Percentiles rank a stretch among this genome's conserved stretches.
phyloP scores from a whole-genome alignment of 164 flowering plant genomes.

The Litsea cubeba region DNA sequence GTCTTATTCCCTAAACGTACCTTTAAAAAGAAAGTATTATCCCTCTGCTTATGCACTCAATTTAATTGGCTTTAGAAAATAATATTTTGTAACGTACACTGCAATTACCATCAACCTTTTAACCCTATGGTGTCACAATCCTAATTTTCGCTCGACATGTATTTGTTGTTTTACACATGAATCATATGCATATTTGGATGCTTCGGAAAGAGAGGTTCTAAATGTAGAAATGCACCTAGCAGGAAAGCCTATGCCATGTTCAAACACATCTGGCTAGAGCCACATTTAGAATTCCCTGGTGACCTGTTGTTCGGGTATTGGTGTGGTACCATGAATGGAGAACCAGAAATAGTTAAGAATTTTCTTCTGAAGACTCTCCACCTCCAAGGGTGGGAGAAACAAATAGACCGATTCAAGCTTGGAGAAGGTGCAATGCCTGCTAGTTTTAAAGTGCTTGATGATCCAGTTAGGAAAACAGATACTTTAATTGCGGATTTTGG shows the following conservation, averaged over 20 bases:
- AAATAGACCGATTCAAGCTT: slow-evolving; percentile 29
- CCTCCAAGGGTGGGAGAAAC: slow-evolving; percentile 37
- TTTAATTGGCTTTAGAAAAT: background rate
- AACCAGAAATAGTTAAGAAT: slow-evolving; percentile 31
- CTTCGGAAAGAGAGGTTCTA: too few relatives aligned
- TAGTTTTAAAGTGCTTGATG: slow-evolving; percentile 35
- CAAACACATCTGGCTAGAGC: too few relatives aligned
- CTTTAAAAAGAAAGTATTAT: background rate
- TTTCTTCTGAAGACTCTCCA: slow-evolving; percentile 32
- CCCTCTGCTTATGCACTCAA: background rate
- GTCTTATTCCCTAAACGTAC: too few relatives aligned
- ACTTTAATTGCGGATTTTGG: slow-evolving; percentile 34
- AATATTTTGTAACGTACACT: background rate
- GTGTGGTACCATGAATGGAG: background rate
- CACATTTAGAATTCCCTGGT: too few relatives aligned
- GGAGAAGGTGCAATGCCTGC: slow-evolving; percentile 40
- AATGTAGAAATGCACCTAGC: too few relatives aligned
- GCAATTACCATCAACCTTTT: background rate
- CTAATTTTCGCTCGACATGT: background rate
- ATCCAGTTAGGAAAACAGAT: slow-evolving; percentile 25
- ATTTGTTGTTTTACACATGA: too few relatives aligned
- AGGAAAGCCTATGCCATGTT: too few relatives aligned
- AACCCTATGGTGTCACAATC: background rate
- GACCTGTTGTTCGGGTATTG: too few relatives aligned
- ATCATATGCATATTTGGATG: too few relatives aligned